These are phyloP conservation scores for Dioscorea dumetorum DNA, from an alignment of 106 monocot genomes.

Conservation along the genomic window DNA sequence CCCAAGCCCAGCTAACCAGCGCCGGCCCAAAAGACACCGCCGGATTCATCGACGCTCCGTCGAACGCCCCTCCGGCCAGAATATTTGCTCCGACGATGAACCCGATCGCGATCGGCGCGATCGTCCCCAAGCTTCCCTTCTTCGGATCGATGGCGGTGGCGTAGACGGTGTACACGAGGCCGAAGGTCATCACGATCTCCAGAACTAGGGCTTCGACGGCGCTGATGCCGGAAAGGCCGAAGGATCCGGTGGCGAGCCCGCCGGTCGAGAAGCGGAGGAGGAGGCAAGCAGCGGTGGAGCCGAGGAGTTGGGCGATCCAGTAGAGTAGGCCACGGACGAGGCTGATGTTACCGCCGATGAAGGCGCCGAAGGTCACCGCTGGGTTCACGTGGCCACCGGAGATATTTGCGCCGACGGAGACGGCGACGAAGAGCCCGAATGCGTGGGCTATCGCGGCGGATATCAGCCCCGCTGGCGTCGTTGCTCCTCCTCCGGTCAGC, in stretches of 20 bases:
- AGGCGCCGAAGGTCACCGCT: slow-evolving; percentile 52
- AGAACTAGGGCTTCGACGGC: slow-evolving; percentile 25
- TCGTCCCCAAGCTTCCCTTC: slow-evolving; percentile 31
- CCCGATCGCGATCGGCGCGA: slow-evolving; percentile 39
- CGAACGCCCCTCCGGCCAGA: slow-evolving; percentile 27
- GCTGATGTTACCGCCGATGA: slow-evolving; percentile 50
- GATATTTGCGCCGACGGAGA: slow-evolving; percentile 43
- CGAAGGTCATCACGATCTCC: slow-evolving; percentile 41
- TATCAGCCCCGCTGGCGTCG: slow-evolving; percentile 31
- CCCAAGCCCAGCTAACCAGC: slow-evolving; percentile 33
- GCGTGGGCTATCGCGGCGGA: slow-evolving; percentile 30
- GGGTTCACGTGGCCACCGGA: slow-evolving; percentile 55
- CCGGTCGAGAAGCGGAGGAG: slow-evolving; percentile 37
- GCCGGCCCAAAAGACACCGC: slow-evolving; percentile 41
- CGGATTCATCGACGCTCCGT: slow-evolving; percentile 48
- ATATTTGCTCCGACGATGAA: slow-evolving; percentile 48
- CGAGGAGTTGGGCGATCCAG: slow-evolving; percentile 43
- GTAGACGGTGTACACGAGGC: slow-evolving; percentile 48
- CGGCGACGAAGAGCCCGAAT: slow-evolving; percentile 47
- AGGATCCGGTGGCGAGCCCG: slow-evolving; percentile 21
- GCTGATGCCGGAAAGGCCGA: slow-evolving; percentile 19
- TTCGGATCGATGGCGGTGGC: slow-evolving; percentile 44
- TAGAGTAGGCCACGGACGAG: slow-evolving; percentile 36
- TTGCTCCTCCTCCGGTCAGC: slow-evolving; percentile 16
- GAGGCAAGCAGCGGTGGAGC: slow-evolving; percentile 37